Conservation (phyloP, 75 land plant species). For the Adiantum capillusveneris region DNA sequence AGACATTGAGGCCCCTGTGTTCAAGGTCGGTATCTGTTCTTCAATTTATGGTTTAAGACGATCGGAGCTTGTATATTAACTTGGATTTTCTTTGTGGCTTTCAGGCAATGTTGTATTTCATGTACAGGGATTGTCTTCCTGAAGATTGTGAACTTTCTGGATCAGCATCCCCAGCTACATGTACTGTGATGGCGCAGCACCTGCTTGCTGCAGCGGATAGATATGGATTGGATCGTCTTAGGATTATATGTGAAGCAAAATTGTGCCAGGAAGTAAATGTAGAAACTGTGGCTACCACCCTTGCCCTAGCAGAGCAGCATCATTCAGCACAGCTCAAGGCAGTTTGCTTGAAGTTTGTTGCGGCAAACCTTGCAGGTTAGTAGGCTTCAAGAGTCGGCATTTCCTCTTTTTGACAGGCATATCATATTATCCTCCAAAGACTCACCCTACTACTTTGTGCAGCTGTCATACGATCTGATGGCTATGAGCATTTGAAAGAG, state of each 20-base stretch:
- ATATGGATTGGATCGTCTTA: slow-evolving; percentile 53
- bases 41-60: background rate
- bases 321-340: slow-evolving; percentile 57
- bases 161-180: slow-evolving; percentile 23
- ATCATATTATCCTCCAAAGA: background rate
- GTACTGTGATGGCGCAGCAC: slow-evolving; percentile 60
- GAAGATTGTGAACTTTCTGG: slow-evolving; percentile 48
- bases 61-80: background rate
- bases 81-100: slow-evolving; percentile 10
- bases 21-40: slow-evolving; percentile 17
- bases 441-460: too few relatives aligned
- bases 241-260: slow-evolving; percentile 51
- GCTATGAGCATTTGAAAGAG: slow-evolving; percentile 55
- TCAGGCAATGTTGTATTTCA: slow-evolving; percentile 63
- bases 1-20: slow-evolving; percentile 34
- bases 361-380: slow-evolving; percentile 56
- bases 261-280: slow-evolving; percentile 55
- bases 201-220: slow-evolving; percentile 62
- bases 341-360: slow-evolving; percentile 61
- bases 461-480: slow-evolving; percentile 82
- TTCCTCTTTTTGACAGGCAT: slow-evolving; percentile 1
- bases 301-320: slow-evolving; percentile 66
- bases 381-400: background rate
- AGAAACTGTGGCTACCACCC: slow-evolving; percentile 67
- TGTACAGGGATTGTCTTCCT: slow-evolving; percentile 62